phyloP scores from a whole-genome alignment of 1,284 basidiomycete species.

The Cryptococcus amylolentus region DNA sequence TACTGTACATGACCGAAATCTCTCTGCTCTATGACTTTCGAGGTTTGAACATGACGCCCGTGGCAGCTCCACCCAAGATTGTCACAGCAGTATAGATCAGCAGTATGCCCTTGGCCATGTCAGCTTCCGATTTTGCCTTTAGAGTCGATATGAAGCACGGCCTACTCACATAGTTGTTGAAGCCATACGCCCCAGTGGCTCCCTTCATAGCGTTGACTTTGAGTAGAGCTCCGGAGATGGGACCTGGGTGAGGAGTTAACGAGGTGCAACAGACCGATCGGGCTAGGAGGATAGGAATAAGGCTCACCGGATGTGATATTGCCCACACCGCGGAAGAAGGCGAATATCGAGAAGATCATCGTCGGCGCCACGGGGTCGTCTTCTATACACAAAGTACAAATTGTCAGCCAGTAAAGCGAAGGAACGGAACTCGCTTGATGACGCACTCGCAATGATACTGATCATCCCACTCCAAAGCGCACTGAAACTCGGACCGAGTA shows the following conservation, averaged over 20 bases:
- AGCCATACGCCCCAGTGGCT: slow-evolving; percentile 41
- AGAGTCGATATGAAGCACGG: not conserved
- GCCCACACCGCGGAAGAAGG: slow-evolving; percentile 45
- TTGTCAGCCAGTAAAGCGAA: no score
- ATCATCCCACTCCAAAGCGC: slow-evolving; percentile 41
- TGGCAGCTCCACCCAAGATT: slow-evolving; percentile 12
- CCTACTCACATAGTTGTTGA: slow-evolving; percentile 37
- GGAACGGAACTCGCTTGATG: no score
- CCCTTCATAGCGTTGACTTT: slow-evolving; percentile 19
- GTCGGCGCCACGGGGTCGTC: slow-evolving; percentile 41
- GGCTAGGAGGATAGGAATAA: no score
- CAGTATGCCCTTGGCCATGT: slow-evolving; percentile 10
- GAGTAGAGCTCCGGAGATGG: slow-evolving; percentile 36
- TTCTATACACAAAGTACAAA: slow-evolving; percentile 12
- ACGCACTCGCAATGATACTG: slow-evolving; percentile 28
- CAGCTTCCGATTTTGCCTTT: not conserved
- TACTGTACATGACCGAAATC: no score
- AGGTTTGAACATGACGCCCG: slow-evolving; percentile 11
- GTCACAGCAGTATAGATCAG: slow-evolving; percentile 16
- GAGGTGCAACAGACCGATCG: no score
- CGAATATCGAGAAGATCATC: slow-evolving; percentile 43
- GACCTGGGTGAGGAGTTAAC: no score
- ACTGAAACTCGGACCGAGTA: slow-evolving; percentile 34
- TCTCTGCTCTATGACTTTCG: not conserved
- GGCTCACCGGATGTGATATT: slow-evolving; percentile 41